Percentiles rank a stretch among this genome's conserved stretches.
Evolutionary conservation across 192 early-diverging fungal genomes (phyloP).

Genomic region (Diversispora epigaea): DNA sequence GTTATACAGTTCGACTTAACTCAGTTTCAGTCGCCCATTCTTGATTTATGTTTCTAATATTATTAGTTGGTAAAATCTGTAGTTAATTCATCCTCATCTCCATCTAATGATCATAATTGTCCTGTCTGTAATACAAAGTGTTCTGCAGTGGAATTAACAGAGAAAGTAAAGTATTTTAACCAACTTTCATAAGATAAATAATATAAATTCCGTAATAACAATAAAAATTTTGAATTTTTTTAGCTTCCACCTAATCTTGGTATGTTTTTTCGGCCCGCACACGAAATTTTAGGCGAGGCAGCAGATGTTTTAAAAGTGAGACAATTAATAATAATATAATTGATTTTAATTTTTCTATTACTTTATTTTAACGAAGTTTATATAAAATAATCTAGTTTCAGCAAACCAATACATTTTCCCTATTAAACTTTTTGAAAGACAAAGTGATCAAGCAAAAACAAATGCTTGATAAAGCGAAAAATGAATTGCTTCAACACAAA

Average conservation of each 20-base stretch:
- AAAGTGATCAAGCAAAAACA: constrained; percentile 30
- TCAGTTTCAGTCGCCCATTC: neutral
- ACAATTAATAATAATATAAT: neutral
- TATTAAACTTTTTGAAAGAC: constrained; percentile 27
- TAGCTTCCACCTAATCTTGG: constrained; percentile 18
- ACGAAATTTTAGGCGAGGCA: constrained; percentile 9
- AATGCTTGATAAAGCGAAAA: constrained; percentile 30
- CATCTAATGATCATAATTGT: neutral
- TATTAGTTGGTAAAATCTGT: neutral
- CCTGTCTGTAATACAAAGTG: constrained; percentile 5
- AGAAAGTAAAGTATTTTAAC: neutral
- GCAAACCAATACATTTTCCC: constrained; percentile 16
- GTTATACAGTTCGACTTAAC: neutral
- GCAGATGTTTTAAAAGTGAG: constrained; percentile 14
- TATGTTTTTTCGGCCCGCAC: constrained; percentile 13
- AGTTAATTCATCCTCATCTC: neutral
- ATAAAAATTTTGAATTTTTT: neutral
- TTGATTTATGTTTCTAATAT: neutral
- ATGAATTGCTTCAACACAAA: constrained; percentile 28
- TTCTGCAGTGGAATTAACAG: neutral
- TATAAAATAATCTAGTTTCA: constrained; percentile 28
- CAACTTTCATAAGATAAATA: neutral
- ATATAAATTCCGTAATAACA: too few species aligned
- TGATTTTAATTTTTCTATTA: neutral
- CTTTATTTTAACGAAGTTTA: neutral